These are phyloP conservation scores for Chamaenerion angustifolium DNA, from an alignment of 345 rosid genomes.

Conservation along the genomic window DNA sequence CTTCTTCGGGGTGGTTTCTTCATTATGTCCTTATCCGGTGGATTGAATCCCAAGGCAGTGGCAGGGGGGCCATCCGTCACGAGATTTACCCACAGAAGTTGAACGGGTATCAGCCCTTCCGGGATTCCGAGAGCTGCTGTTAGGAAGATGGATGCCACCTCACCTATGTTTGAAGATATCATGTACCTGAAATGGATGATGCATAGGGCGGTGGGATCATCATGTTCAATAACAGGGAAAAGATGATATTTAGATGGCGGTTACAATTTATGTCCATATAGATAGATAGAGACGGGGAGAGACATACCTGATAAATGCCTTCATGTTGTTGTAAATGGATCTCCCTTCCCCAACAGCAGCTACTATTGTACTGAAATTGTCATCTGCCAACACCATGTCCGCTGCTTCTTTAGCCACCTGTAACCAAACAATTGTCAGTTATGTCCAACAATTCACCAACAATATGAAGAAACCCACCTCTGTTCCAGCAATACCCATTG, in stretches of 20 bases:
- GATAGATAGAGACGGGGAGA: background rate
- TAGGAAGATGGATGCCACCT: conserved; percentile 89
- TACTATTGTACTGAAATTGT: conserved; percentile 90
- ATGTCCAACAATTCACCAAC: background rate
- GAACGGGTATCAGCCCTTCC: conserved; percentile 97
- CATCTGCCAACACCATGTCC: conserved; percentile 98
- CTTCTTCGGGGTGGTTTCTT: conserved; percentile 87
- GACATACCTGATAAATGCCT: conserved; percentile 90
- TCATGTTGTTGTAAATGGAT: conserved; percentile 91
- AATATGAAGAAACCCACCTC: conserved; percentile 30
- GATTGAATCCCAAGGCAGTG: conserved; percentile 93
- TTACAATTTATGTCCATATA: background rate
- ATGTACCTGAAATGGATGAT: conserved; percentile 74
- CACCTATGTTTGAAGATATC: conserved; percentile 97
- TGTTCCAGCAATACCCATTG: conserved; percentile 96
- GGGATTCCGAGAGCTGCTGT: conserved; percentile 98
- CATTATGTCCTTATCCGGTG: conserved; percentile 90
- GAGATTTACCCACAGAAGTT: conserved; percentile 98
- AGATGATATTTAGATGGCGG: too few species aligned
- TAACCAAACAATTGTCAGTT: background rate
- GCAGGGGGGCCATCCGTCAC: conserved; percentile 99
- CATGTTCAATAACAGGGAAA: too few species aligned
- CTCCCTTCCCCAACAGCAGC: conserved; percentile 98
- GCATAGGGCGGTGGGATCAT: too few species aligned
- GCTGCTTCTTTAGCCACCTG: conserved; percentile 99